phyloP scores from a whole-genome alignment of 257 asterid genomes.

The Fraxinus excelsior region DNA sequence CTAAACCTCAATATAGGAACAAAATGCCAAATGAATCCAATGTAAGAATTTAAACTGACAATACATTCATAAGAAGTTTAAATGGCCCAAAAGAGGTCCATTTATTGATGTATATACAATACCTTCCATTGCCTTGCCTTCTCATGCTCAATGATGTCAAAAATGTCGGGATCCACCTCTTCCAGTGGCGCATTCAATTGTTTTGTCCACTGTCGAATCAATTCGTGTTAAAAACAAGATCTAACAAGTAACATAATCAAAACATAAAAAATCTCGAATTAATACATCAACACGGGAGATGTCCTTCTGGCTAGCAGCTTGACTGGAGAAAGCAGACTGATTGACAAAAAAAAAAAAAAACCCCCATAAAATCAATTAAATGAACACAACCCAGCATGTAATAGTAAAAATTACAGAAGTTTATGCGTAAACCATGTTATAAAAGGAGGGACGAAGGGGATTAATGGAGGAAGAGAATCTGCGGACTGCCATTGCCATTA shows the following conservation, averaged over 20 bases:
- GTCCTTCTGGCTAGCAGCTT: constrained; percentile 50
- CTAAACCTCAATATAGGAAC: constrained; percentile 5
- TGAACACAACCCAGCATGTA: background rate
- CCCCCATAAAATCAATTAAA: constrained; percentile 9
- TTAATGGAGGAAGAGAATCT: constrained; percentile 46
- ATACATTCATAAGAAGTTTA: constrained; percentile 14
- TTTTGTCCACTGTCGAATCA: constrained; percentile 66
- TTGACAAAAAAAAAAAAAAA: constrained; percentile 5
- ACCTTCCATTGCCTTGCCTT: constrained; percentile 99
- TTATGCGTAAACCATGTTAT: constrained; percentile 44
- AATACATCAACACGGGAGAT: constrained; percentile 60
- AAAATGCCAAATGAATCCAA: background rate
- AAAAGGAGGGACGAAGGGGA: constrained; percentile 41
- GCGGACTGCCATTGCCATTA: constrained; percentile 79
- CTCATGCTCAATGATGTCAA: constrained; percentile 88
- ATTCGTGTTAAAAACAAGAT: constrained; percentile 31
- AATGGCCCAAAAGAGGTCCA: constrained; percentile 1
- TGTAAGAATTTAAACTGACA: background rate
- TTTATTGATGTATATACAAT: background rate
- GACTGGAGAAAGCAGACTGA: constrained; percentile 71
- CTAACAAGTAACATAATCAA: constrained; percentile 14
- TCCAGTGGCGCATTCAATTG: constrained; percentile 79
- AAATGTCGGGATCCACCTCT: constrained; percentile 83
- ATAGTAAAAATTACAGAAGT: background rate
- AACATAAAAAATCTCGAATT: background rate